Evolutionary conservation across 345 rosid genomes (phyloP), one percentile per base, ranked within the genome.

Genomic region (Odontarrhena argentea): DNA sequence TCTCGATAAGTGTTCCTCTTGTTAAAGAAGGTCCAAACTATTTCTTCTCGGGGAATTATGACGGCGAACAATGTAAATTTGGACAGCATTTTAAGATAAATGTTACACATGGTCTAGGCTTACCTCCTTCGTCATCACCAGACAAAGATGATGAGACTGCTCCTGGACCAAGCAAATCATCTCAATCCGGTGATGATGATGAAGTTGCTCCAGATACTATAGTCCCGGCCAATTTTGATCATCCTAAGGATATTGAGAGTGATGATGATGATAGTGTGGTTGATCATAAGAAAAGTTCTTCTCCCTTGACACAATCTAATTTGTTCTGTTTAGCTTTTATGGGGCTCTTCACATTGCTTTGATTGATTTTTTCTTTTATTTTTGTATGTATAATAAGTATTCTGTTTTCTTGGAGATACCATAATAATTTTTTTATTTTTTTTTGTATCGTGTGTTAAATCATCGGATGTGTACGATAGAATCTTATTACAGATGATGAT

Each of bases 1-100:
- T 84, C 40, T 73, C 96, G 0, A 85, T 91, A 37, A 62, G 85
- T 0, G 88, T 94, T 25, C 97, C 97, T 11, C 73, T 94, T 2
- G 56, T 88, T 22, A 88, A 86, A 68, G 89, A 88, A 84, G 93
- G 97, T 10, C 30, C 52, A 4, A 82, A 76, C 1, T 94, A 83
- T 46, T 94, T 94, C 84, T 94, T 88, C 77, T 94, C 99, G 0
- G 80, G 89, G 1, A 84, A 81, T 58, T 94, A 91, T 49, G 96
- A 91, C 15, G 99, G 99, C 1, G 97, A 91, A 22, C 99, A 94
- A 47, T 94, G 99, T 70, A 41, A 67, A 60, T 76, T 69, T 1
- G 96, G 93, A 2, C 92, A 85, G 47, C 92, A 51, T 54, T 91
- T 94, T 73, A 65, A 74, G 58, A 79, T 94, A 14, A 83, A 84